Evolutionary conservation across 176 grass and related monocot genomes (phyloP).

Genomic region (Pharus latifolius): DNA sequence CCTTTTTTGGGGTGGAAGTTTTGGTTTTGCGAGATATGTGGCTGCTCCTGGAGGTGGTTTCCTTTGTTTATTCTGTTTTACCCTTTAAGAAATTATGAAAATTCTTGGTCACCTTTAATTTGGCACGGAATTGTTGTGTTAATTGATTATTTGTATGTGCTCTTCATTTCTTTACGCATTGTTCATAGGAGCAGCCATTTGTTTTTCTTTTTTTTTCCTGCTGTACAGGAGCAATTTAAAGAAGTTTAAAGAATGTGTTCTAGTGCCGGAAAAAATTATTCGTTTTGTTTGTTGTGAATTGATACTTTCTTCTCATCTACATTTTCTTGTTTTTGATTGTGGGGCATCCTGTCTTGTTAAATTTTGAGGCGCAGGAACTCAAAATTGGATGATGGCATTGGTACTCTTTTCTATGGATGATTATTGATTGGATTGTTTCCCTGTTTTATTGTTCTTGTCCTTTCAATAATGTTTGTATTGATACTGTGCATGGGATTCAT

Average conservation of each 20-base stretch:
- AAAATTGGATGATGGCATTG: not conserved
- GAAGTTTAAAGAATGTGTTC: too few species aligned
- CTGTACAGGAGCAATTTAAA: too few species aligned
- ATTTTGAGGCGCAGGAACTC: not conserved
- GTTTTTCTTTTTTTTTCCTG: not conserved
- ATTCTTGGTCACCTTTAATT: too few species aligned
- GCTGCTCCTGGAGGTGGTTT: too few species aligned
- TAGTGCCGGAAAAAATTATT: conserved; percentile 2
- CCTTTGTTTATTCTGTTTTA: too few species aligned
- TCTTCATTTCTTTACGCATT: not conserved
- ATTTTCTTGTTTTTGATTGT: not conserved
- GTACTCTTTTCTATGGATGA: not conserved
- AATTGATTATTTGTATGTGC: not conserved
- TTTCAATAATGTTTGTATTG: not conserved
- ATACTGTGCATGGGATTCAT: not conserved
- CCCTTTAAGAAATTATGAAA: too few species aligned
- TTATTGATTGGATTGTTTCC: not conserved
- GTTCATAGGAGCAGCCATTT: too few species aligned
- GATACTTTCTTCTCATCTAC: not conserved
- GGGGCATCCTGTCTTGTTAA: not conserved
- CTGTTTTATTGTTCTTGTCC: too few species aligned
- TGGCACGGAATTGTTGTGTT: not conserved
- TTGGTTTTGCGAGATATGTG: not conserved
- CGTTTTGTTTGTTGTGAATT: not conserved
- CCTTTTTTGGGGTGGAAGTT: too few species aligned